Base-by-base conservation (phyloP, 1,139 yeast species). In the Pneumocystis wakefieldiae region DNA sequence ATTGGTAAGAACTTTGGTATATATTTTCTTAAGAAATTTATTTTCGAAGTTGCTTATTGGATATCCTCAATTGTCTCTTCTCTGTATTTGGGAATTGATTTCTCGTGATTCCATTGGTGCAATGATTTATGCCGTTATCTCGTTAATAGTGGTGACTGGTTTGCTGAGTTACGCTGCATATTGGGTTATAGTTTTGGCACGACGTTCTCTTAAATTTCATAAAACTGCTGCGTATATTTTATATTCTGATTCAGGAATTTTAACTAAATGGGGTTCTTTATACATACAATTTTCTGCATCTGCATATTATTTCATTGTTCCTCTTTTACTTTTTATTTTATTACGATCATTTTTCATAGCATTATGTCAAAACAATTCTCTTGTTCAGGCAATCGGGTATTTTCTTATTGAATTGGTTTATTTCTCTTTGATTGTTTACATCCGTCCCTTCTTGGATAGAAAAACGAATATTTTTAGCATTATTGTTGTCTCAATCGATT, bases 241-340 rank as follows among this genome's bases (percentile, higher is more conserved):
- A 67, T 92, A 82, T 72, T 96, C 97, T 61, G 95, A 94, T 72
- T 82, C 85, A 14, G 80, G 79, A 57, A 83, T 88, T 67, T 80
- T 94, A 70, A 89, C 89, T 77, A 83, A 87, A 70, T 92, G 87
- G 77, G 99, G 99, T 0, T 92, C 92, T 76, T 76, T 94, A 68
- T 92, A 92, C 70, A 90, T 91, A 55, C 96, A 90, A 76, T 92
- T 81, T 77, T 81, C 91, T 67, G 97, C 97, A 19, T 87, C 87
- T 64, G 81, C 84, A 66, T 92, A 87, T 75, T 92, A 86, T 80
- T 92, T 90, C 80, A 81, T 90, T 65, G 75, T 82, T 6, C 83
- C 87, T 36, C 74, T 84, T 63, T 76, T 92, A 70, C 63, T 76
- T 12, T 90, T 89, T 74, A 79, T 84, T 59, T 80, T 91, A 67